Evolutionary conservation across 2,329 filamentous ascomycete genomes (phyloP).

Genomic region (Cercospora janseana): DNA sequence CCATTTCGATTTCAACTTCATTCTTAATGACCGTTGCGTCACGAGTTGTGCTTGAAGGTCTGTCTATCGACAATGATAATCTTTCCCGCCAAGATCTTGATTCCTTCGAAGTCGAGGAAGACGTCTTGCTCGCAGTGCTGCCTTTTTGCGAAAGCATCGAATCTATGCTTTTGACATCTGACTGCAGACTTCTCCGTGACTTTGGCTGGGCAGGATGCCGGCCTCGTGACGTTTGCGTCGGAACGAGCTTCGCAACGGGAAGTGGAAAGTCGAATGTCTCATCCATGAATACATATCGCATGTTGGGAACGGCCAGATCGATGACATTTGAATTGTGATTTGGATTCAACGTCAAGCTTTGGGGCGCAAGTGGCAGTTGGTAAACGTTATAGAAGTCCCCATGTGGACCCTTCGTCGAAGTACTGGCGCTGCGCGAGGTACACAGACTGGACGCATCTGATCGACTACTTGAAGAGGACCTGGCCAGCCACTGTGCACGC

Average conservation of each 20-base stretch:
- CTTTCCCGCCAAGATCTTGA: background rate
- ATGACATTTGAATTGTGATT: background rate
- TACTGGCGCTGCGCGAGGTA: slow-evolving; percentile 13
- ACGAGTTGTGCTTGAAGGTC: background rate
- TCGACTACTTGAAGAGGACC: slow-evolving; percentile 9
- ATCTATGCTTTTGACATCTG: too few species aligned
- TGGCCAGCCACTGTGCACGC: slow-evolving; percentile 13
- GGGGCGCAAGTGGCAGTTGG: background rate
- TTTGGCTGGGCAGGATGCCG: background rate
- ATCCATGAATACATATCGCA: slow-evolving; percentile 11
- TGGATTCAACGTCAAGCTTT: background rate
- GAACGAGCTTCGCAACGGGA: slow-evolving; percentile 1
- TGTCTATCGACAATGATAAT: background rate
- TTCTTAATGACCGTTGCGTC: background rate
- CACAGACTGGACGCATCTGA: slow-evolving; percentile 10
- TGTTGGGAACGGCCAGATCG: background rate
- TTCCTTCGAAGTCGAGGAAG: too few species aligned
- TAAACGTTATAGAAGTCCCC: slow-evolving; percentile 14
- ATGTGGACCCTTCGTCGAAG: background rate
- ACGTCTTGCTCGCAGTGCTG: too few species aligned
- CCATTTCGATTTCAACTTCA: slow-evolving; percentile 23
- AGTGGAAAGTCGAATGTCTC: slow-evolving; percentile 15
- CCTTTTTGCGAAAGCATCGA: too few species aligned
- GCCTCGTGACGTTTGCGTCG: too few species aligned
- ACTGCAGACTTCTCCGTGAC: too few species aligned